A percentile compares a stretch with the other conserved stretches of the same genome.
Evolutionary conservation across 495 filamentous ascomycete species (phyloP).

Genomic region (Trichoderma erinaceum): DNA sequence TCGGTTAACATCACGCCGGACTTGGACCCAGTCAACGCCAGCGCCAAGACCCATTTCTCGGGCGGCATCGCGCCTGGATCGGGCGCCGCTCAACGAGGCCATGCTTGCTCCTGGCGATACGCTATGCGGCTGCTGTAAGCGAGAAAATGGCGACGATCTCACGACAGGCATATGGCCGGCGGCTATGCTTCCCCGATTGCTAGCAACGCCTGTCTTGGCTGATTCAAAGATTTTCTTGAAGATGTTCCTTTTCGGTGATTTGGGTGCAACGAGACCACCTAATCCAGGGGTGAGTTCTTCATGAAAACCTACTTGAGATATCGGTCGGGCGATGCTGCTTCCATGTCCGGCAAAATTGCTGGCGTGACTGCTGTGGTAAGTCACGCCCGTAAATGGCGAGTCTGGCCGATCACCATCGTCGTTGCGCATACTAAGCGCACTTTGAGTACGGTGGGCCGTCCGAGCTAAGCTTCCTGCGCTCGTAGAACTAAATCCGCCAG

Average conservation of each 20-base stretch:
- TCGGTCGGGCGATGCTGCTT: slow-evolving; percentile 30
- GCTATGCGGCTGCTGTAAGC: slow-evolving; percentile 10
- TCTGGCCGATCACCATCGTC: slow-evolving; percentile 53
- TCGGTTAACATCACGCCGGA: slow-evolving; percentile 88
- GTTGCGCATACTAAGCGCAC: slow-evolving; percentile 47
- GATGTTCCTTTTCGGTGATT: slow-evolving; percentile 86
- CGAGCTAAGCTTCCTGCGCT: slow-evolving; percentile 89
- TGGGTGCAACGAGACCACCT: slow-evolving; percentile 79
- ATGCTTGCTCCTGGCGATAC: slow-evolving; percentile 5
- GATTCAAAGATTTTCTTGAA: slow-evolving; percentile 95
- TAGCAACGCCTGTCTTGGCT: slow-evolving; percentile 89
- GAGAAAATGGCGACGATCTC: slow-evolving; percentile 25
- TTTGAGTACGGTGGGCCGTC: slow-evolving; percentile 52
- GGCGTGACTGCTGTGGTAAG: slow-evolving; percentile 80
- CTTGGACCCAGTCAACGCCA: slow-evolving; percentile 86
- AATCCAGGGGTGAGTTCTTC: slow-evolving; percentile 50
- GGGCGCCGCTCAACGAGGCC: slow-evolving; percentile 16
- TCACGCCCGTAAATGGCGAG: slow-evolving; percentile 68
- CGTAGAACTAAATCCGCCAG: slow-evolving; percentile 85
- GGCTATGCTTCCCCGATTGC: slow-evolving; percentile 77
- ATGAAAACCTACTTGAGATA: slow-evolving; percentile 42
- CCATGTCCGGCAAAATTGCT: slow-evolving; percentile 38
- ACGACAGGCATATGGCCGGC: slow-evolving; percentile 46
- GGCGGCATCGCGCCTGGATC: slow-evolving; percentile 40
- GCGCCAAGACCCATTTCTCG: slow-evolving; percentile 62